Evolutionary conservation across 768 basidiomycete species (phyloP), one percentile per base, ranked within the genome.

Genomic region (Boletus coccyginus): DNA sequence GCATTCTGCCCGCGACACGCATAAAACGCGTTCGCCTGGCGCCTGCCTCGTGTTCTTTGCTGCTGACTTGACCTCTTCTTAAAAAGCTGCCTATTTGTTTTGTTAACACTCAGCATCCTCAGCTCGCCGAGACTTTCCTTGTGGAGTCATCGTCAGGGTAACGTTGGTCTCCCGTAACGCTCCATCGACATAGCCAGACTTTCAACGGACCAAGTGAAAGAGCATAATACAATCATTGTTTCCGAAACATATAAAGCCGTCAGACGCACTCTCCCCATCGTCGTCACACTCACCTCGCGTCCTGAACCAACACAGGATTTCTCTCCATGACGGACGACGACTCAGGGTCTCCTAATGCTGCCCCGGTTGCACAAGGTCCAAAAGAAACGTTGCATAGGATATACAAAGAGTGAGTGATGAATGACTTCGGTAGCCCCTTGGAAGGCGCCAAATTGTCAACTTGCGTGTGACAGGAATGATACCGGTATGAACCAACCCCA

Each of bases 331-430:
- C 44, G 8, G 50, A 50, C 53, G 54, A 50, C 53, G 27, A 29
- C 44, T 16, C 55, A 19, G 50, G 55, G 13, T 42, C 53, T 38
- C 38, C 50, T 2, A 46, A 41, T 27, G 1, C 19, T 36, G 43
- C 39, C 49, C 29, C 64, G 63, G 38, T 65, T 72, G 29, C 19
- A 19, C 63, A 62, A 21, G 16, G 11, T 24, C 42, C 45, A 40
- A 24, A 46, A n/a, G 57, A 56, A 21, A 32, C 35, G 3, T 21
- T 41, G 3, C 41, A 43, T 36, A 36, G 32, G 9, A 13, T 24
- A 46, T 27, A 49, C 40, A 50, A 40, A 45, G 44, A 50, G 65
- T 66, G 49, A 65, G 65, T 62, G 8, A 11, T 21, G 8, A 31
- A 39, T 16, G 13, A 10, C 27, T 50, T 35, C 4, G 49, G 11